Conservation (phyloP, 2,329 filamentous ascomycete species). For the Venturia oleaginea region DNA sequence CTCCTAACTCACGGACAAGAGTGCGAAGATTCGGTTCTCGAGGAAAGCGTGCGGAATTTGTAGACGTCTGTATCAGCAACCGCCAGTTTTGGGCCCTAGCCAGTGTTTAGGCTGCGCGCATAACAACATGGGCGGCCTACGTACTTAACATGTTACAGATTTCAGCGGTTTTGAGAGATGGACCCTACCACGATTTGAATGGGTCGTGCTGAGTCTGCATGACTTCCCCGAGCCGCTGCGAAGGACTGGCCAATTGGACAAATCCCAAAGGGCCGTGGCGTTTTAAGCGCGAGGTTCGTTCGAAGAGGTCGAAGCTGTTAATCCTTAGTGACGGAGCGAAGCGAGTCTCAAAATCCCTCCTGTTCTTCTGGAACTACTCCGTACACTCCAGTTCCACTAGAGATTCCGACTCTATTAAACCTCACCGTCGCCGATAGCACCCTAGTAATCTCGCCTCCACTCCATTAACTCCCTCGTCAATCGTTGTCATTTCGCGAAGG, state of each 20-base stretch:
- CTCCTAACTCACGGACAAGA: neutral
- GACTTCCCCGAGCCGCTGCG: neutral
- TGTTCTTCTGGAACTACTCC: neutral
- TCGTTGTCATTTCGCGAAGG: neutral
- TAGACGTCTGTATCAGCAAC: neutral
- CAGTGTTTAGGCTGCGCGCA: neutral
- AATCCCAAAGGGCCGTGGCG: neutral
- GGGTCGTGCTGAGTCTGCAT: neutral
- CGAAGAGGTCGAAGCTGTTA: neutral
- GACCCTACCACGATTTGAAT: constrained; percentile 1
- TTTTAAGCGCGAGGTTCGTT: neutral
- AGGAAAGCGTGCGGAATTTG: neutral
- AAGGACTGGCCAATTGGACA: neutral
- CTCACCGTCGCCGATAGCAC: neutral
- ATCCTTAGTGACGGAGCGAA: neutral
- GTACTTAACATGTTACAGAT: neutral
- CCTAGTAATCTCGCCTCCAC: neutral
- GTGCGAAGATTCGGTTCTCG: neutral
- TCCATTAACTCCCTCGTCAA: neutral
- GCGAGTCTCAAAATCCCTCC: neutral
- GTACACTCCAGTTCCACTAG: neutral
- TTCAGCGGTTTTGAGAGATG: neutral
- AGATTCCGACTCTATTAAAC: neutral
- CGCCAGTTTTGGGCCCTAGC: neutral
- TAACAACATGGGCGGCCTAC: neutral